These are phyloP conservation scores for Hirsutella thompsonii DNA, from an alignment of 2,329 filamentous ascomycete species.

Conservation along the genomic window DNA sequence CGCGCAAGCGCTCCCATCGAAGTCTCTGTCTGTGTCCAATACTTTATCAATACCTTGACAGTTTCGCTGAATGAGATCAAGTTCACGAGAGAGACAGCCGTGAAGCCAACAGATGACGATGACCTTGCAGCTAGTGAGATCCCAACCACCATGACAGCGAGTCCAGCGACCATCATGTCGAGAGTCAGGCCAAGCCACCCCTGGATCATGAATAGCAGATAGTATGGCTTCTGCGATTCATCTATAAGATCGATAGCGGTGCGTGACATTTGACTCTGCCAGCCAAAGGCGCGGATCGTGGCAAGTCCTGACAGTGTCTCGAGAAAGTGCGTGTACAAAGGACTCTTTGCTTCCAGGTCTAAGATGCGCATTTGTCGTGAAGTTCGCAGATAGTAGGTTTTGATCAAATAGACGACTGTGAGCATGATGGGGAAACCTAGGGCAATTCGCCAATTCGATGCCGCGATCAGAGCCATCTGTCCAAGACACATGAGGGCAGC, in stretches of 20 bases:
- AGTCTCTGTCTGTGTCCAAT: conserved; percentile 17
- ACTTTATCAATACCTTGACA: conserved; percentile 16
- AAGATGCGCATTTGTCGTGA: conserved; percentile 42
- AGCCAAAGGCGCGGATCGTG: conserved; percentile 5
- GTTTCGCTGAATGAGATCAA: conserved; percentile 17
- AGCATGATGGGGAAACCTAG: no score
- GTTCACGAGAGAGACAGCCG: conserved; percentile 13
- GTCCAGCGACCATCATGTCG: conserved; percentile 5
- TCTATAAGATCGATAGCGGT: conserved; percentile 1
- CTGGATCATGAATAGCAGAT: conserved; percentile 2
- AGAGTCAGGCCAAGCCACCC: conserved; percentile 1
- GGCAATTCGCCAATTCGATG: no score
- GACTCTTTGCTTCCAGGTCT: conserved; percentile 36
- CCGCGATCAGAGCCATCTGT: no score
- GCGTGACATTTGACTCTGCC: not conserved
- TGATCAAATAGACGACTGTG: no score
- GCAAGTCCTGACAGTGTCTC: conserved; percentile 2
- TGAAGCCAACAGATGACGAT: conserved; percentile 3
- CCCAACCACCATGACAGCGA: conserved; percentile 8
- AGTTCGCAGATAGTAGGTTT: conserved; percentile 42
- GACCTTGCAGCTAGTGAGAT: conserved; percentile 4
- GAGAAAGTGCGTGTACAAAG: conserved; percentile 14
- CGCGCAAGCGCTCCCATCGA: conserved; percentile 13
- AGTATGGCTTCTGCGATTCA: conserved; percentile 2
- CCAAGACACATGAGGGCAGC: no score